Evolutionary conservation across 306 rosid species (phyloP), one percentile per base, ranked within the genome.

Genomic region (Rubus idaeus): DNA sequence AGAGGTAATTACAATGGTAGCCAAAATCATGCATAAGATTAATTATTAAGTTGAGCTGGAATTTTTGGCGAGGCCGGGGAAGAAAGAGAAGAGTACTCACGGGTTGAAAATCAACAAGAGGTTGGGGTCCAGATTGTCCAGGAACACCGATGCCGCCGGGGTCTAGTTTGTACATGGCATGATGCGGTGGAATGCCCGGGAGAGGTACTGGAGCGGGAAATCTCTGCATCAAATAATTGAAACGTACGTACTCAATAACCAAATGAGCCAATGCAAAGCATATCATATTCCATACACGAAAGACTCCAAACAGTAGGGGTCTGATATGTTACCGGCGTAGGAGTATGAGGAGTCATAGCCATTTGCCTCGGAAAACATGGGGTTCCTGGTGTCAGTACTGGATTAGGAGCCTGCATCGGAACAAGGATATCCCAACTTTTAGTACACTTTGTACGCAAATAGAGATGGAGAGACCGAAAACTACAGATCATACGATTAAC

Each of bases 21-120:
- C 35, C 35, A 30, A 30, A 1, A 30, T 30, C 35, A 30, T 30
- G 35, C 35, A 30, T 30, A 42, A 42, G 8, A 42, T 8, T 42
- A 42, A 42, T 42, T 42, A 8, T 42, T 42, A 42, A 42, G 8
- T 42, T 42, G 8, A 42, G 46, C 46, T 42, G 46, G 35, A 30
- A 30, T 30, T 30, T 30, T 30, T 30, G 35, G 35, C 35, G 8
- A 42, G 0, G 46, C 46, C 5, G 3, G 60, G 58, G 13, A 44
- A 7, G 18, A 21, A 56, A 61, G 4, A n/a, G 35, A 6, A 1
- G 52, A 1, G 21, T 18, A 73, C 68, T 83, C 30, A 94, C 98
- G 68, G 98, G 97, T 60, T 88, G 88, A 68, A 87, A 88, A 82
- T 94, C 94, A n/a, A 83, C 55, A 16, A 63, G n/a, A 7, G 87